Base-by-base conservation (phyloP, 208 protist genomes). In the Leptomonas pyrrhocoris region DNA sequence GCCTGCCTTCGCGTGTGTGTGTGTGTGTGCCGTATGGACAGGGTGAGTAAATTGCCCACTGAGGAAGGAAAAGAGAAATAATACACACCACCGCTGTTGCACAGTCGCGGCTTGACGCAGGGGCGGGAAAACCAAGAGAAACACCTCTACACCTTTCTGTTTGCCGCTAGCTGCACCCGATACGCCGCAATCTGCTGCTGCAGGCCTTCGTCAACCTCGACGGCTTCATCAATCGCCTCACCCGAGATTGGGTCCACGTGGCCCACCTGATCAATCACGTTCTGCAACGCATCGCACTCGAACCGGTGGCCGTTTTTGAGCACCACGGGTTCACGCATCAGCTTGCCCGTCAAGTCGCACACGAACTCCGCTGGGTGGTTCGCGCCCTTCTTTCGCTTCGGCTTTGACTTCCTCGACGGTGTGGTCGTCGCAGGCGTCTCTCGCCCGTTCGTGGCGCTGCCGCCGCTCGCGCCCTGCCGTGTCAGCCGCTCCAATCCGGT, bases 321-420 rank as follows among this genome's bases (percentile, higher is more conserved):
- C 58, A 85, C 72, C n/a, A 96, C 92, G 1, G 92, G 92, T 67
- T 96, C 89, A 50, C 83, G 78, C 92, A 96, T 94, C n/a, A 96
- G 64, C 82, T 93, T 94, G 4, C 86, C 84, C 19, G 89, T 94
- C 74, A 96, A 70, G 59, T 89, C 75, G 58, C 92, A 96, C 53
- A 88, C 83, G 73, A 89, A 96, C 69, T 84, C 62, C 8, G 65
- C 36, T 15, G 92, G 92, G 69, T 96, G 80, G 43, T 81, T 79
- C 68, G 58, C 19, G 40, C 50, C 19, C 46, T 42, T 42, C 43
- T 90, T 93, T 51, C 81, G 85, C 68, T 77, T 84, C 46, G 76
- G 64, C 56, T 73, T 81, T 38, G 46, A 21, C 31, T 31, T 51
- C 46, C 51, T 68, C 61, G 45, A 36, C n/a, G 40, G 51, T 2